Evolutionary conservation across 2,329 filamentous ascomycete genomes (phyloP), one percentile per base, ranked within the genome.

Genomic region (Ceratocystis ficicola): DNA sequence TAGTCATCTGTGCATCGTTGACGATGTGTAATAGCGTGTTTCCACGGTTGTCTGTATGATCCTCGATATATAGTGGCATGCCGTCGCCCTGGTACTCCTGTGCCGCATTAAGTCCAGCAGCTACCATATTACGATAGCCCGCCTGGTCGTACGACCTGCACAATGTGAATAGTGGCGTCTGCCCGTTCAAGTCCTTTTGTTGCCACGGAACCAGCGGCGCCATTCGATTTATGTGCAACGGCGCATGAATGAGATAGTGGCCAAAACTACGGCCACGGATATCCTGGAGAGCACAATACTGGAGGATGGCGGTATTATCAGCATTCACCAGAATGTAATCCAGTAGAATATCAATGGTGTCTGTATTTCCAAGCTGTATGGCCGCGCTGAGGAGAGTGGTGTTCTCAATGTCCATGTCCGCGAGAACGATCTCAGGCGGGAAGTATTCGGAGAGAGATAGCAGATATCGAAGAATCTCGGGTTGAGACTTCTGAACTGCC

Each of bases 1-100:
- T 73, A 1, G 90, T 89, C 61, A 97, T 80, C 65, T 86, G 82
- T 7, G 89, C 82, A 72, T 97, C 90, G 70, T 93, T 95, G 71
- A 96, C 87, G 70, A 99, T 93, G 74, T 99, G 94, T n/a, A 99
- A 78, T 32, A 99, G 78, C 1, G 92, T 96, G 71, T 99, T 99
- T 36, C 93, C 92, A 74, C 95, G 97, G 67, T 78, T 82, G 73
- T 99, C 94, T 8, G 96, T 83, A 73, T 99, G 94, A 69, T 96
- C 89, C 71, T 97, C 92, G 1, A 99, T 75, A 73, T 96, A 92
- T 28, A 99, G 79, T n/a, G 86, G 85, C 72, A 86, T 81, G 1
- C 83, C 85, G 72, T 97, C 92, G 1, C 81, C 82, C 75, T 99
- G 94, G 2, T 86, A 82, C 65, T 78, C 75, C 64, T 86, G 86